Percentiles rank a stretch among this genome's conserved stretches.
Evolutionary conservation across 2,329 filamentous ascomycete genomes (phyloP).

Genomic region (Talaromyces sp.): DNA sequence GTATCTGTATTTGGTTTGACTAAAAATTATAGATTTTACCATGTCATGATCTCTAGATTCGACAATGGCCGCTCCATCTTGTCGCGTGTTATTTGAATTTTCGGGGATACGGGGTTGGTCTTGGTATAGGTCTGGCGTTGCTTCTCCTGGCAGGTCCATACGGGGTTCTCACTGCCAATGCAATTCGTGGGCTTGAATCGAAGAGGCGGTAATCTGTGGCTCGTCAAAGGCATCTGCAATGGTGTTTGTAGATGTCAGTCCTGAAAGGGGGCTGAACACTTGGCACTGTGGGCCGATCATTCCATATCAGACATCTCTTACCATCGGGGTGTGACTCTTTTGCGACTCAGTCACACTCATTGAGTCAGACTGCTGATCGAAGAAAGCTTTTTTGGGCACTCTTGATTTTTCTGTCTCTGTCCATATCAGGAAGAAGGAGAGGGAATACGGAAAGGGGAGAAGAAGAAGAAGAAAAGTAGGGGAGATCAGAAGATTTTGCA

Average conservation of each 20-base stretch:
- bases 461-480: background rate
- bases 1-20: background rate
- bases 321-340: constrained; percentile 8
- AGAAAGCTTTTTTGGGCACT: background rate
- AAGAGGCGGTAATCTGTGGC: background rate
- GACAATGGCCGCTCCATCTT: background rate
- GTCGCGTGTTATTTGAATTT: background rate
- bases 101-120: background rate
- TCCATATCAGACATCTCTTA: constrained; percentile 4
- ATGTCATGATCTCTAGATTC: background rate
- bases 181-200: background rate
- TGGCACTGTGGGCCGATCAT: background rate
- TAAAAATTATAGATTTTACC: background rate
- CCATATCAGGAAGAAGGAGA: background rate
- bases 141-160: constrained; percentile 3
- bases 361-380: constrained; percentile 2
- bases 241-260: background rate
- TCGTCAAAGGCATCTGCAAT: background rate
- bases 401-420: background rate
- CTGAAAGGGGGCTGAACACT: background rate
- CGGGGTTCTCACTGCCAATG: background rate
- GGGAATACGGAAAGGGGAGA: background rate
- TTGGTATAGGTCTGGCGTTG: background rate
- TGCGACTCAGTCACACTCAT: background rate
- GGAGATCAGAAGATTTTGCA: background rate